phyloP scores from a whole-genome alignment of 192 early-diverging fungal genomes.

The Funneliformis geosporum region DNA sequence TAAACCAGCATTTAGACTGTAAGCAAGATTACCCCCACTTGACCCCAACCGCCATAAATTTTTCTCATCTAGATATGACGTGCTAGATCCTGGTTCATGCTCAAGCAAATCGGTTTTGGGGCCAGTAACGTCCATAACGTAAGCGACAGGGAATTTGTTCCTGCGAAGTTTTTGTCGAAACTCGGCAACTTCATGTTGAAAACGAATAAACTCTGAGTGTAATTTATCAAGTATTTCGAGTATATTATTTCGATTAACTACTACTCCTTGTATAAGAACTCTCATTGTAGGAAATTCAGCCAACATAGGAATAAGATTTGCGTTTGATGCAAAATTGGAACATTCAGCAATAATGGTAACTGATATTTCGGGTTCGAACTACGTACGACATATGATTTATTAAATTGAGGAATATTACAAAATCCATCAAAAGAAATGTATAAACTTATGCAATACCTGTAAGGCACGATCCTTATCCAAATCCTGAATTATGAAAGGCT shows the following conservation, averaged over 20 bases:
- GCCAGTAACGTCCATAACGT: conserved; percentile 44
- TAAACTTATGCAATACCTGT: conserved; percentile 3
- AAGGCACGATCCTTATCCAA: conserved; percentile 24
- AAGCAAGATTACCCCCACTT: conserved; percentile 57
- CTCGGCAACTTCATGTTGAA: conserved; percentile 44
- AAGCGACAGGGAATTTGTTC: conserved; percentile 46
- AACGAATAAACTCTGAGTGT: conserved; percentile 41
- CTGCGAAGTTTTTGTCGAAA: conserved; percentile 47
- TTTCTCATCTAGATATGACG: conserved; percentile 31
- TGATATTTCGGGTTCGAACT: conserved; percentile 44
- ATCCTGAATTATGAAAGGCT: conserved; percentile 39
- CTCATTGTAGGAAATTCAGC: conserved; percentile 62
- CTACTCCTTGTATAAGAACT: conserved; percentile 52
- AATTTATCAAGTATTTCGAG: conserved; percentile 42
- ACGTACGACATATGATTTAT: background rate
- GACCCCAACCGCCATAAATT: conserved; percentile 61
- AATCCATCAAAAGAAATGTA: background rate
- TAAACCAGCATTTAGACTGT: conserved; percentile 58
- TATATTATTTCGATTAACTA: conserved; percentile 44
- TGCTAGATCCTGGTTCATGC: conserved; percentile 37
- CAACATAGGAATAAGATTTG: conserved; percentile 56
- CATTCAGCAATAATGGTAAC: conserved; percentile 62
- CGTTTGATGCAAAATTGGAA: conserved; percentile 61
- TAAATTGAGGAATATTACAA: background rate
- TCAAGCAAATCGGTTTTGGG: conserved; percentile 39